phyloP scores from a whole-genome alignment of 225 moss, liverwort and hornwort species.

The Climacium dendroides region DNA sequence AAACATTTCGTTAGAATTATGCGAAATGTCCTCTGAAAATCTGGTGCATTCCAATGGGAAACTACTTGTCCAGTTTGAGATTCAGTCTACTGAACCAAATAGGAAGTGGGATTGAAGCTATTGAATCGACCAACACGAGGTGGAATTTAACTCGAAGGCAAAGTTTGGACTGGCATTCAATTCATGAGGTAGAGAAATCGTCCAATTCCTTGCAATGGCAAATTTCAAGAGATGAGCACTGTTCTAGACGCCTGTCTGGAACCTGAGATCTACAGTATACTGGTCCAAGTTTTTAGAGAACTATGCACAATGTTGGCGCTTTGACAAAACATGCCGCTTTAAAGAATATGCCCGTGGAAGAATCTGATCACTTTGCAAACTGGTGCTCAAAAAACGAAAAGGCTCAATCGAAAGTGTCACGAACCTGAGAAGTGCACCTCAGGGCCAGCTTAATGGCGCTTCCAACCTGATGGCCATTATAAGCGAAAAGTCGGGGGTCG shows the following conservation, averaged over 20 bases:
- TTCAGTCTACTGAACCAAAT: background rate
- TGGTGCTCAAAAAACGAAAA: background rate
- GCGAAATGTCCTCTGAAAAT: background rate
- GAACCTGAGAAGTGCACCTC: conserved; percentile 47
- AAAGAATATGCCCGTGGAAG: background rate
- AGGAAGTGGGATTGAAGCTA: background rate
- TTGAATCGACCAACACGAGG: background rate
- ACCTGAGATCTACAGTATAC: background rate
- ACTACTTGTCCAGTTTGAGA: background rate
- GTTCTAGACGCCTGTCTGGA: background rate
- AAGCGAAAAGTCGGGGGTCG: conserved; percentile 32
- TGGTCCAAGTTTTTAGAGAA: background rate
- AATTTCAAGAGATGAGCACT: background rate
- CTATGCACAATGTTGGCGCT: background rate
- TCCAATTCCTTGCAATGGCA: background rate
- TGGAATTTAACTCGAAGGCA: background rate
- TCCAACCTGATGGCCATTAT: conserved; percentile 31
- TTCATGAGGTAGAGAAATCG: background rate
- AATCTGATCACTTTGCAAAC: background rate
- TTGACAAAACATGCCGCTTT: background rate
- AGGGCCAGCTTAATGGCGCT: conserved; percentile 53
- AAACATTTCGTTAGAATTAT: background rate
- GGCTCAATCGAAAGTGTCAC: background rate
- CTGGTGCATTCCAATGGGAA: background rate
- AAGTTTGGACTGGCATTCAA: background rate